These are phyloP conservation scores for Hypsizygus marmoreus DNA, from an alignment of 768 basidiomycete species.

Conservation along the genomic window DNA sequence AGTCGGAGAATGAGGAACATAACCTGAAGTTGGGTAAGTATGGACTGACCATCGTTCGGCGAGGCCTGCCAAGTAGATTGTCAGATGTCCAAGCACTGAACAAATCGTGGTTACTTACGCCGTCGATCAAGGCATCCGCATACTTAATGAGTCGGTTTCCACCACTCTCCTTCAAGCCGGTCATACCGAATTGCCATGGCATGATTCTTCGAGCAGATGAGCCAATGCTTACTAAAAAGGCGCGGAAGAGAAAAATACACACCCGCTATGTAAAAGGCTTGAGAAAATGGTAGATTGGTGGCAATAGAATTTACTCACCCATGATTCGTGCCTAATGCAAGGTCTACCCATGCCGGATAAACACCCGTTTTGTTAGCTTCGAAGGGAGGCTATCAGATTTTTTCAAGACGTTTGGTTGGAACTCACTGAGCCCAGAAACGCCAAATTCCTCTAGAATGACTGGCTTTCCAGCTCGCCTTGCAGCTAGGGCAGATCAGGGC, in stretches of 20 bases:
- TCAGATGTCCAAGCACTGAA: too few species aligned
- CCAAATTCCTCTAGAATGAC: conserved; percentile 69
- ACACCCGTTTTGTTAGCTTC: conserved; percentile 50
- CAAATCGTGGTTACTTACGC: conserved; percentile 15
- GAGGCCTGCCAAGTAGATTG: too few species aligned
- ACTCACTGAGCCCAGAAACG: conserved; percentile 42
- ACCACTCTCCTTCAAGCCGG: conserved; percentile 49
- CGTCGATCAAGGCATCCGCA: conserved; percentile 51
- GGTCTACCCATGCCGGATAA: conserved; percentile 53
- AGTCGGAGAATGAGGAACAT: not conserved
- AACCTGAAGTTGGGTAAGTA: not conserved
- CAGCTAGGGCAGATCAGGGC: conserved; percentile 37
- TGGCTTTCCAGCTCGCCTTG: conserved; percentile 56
- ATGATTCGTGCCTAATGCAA: conserved; percentile 50
- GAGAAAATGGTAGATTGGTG: too few species aligned
- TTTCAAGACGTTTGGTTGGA: not conserved
- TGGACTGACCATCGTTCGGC: conserved; percentile 51
- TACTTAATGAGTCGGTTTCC: conserved; percentile 59
- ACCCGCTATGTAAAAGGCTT: too few species aligned
- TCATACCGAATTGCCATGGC: conserved; percentile 60
- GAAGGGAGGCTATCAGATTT: not conserved
- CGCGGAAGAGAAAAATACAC: too few species aligned
- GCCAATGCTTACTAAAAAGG: not conserved
- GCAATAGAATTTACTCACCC: conserved; percentile 44
- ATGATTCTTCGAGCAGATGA: conserved; percentile 41